phyloP scores from a whole-genome alignment of 2,329 filamentous ascomycete species.

The Fusarium equiseti region DNA sequence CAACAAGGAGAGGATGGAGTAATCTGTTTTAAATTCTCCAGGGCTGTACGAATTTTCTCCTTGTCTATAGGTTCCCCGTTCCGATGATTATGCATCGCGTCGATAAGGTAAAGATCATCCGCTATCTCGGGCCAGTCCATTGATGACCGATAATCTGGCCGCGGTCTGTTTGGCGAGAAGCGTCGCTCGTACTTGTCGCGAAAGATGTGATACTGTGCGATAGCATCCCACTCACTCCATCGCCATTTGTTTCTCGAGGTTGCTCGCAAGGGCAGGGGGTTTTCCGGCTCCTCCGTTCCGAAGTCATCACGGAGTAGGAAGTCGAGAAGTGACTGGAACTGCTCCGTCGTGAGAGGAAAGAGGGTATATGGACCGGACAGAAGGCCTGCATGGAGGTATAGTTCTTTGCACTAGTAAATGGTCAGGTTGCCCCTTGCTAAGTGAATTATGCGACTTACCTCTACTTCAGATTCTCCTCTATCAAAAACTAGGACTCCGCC shows the following conservation, averaged over 20 bases:
- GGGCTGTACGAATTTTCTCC: neutral
- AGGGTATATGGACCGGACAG: neutral
- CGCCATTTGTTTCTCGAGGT: constrained; percentile 8
- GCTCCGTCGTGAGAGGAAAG: constrained; percentile 9
- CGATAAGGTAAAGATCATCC: neutral
- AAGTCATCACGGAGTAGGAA: constrained; percentile 3
- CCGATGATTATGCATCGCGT: neutral
- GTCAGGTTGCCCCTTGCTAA: neutral
- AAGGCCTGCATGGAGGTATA: neutral
- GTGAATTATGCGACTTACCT: neutral
- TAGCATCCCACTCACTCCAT: constrained; percentile 13
- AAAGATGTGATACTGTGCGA: constrained; percentile 23
- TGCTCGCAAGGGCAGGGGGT: constrained; percentile 8
- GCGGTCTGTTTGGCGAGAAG: neutral
- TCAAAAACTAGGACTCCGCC: constrained; percentile 29
- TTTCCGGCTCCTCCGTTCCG: neutral
- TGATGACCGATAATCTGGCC: neutral
- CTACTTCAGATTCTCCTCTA: constrained; percentile 12
- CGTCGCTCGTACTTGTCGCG: constrained; percentile 17
- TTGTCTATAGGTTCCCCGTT: neutral
- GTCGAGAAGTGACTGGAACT: constrained; percentile 12
- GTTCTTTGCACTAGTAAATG: neutral
- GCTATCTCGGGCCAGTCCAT: constrained; percentile 18
- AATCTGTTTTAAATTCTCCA: neutral
- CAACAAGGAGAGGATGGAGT: neutral